Conservation (phyloP, 768 basidiomycete genomes). For the Boletellus ananiceps region DNA sequence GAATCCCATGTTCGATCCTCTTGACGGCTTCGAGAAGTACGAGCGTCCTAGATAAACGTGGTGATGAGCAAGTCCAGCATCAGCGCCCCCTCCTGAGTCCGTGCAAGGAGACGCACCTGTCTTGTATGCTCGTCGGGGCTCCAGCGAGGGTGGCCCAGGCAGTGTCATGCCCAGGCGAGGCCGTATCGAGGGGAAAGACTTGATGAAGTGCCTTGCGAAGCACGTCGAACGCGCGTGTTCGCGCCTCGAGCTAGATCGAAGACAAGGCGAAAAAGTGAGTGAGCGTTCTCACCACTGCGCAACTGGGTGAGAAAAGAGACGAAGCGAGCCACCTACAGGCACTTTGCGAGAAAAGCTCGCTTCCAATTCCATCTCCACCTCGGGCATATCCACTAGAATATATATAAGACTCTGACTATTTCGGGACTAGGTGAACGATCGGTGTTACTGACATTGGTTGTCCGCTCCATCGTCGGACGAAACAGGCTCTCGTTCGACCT, state of each 20-base stretch:
- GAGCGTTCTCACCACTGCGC: too few relatives aligned
- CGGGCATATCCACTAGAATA: slow-evolving; percentile 18
- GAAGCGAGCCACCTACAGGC: slow-evolving; percentile 25
- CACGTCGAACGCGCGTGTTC: slow-evolving; percentile 34
- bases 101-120: slow-evolving; percentile 18
- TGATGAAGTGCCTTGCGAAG: slow-evolving; percentile 38
- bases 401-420: neutral
- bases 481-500: neutral
- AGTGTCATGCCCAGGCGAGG: slow-evolving; percentile 1
- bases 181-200: slow-evolving; percentile 13
- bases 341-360: slow-evolving; percentile 40
- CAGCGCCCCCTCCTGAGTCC: neutral
- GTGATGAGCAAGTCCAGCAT: too few relatives aligned
- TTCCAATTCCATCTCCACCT: slow-evolving; percentile 37
- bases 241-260: slow-evolving; percentile 28
- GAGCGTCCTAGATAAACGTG: slow-evolving; percentile 32
- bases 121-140: slow-evolving; percentile 13
- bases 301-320: too few relatives aligned
- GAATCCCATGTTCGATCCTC: slow-evolving; percentile 44
- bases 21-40: slow-evolving; percentile 41
- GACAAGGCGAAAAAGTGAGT: too few relatives aligned
- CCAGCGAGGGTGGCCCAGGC: slow-evolving; percentile 26
- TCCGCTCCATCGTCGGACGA: neutral
- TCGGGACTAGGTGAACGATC: neutral
- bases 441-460: neutral